Conservation (phyloP, 2,329 filamentous ascomycete species). For the Aureobasidium leucospermi region DNA sequence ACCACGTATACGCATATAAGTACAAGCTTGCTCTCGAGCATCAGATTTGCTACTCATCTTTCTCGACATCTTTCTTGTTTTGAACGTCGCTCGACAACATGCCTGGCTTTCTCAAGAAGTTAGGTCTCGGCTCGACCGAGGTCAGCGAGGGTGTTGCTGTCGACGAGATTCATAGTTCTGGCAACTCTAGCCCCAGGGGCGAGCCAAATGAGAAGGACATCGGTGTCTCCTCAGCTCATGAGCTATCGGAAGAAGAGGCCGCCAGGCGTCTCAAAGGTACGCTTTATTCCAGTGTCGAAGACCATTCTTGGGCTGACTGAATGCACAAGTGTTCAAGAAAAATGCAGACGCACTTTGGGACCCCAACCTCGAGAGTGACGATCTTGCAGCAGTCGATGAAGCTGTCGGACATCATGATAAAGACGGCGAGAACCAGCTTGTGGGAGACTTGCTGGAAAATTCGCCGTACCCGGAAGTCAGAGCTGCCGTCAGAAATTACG, state of each 20-base stretch:
- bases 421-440: slow-evolving; percentile 49
- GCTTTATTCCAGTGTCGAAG: background rate
- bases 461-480: slow-evolving; percentile 58
- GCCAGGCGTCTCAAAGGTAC: background rate
- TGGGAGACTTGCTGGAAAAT: slow-evolving; percentile 55
- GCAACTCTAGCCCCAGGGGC: background rate
- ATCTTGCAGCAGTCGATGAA: slow-evolving; percentile 48
- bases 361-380: slow-evolving; percentile 1
- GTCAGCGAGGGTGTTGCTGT: background rate
- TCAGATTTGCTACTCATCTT: background rate
- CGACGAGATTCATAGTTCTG: background rate
- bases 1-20: background rate
- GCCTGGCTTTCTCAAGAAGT: background rate
- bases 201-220: background rate
- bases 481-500: slow-evolving; percentile 49
- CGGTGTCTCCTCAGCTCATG: background rate
- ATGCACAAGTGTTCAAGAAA: background rate
- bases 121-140: background rate
- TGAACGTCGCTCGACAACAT: background rate
- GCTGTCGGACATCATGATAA: slow-evolving; percentile 48
- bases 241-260: background rate
- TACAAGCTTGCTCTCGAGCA: background rate
- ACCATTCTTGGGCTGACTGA: background rate
- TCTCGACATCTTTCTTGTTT: background rate
- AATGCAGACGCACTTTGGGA: slow-evolving; percentile 6